Evolutionary conservation across 768 basidiomycete species (phyloP).

Genomic region (Boletus huronensis): DNA sequence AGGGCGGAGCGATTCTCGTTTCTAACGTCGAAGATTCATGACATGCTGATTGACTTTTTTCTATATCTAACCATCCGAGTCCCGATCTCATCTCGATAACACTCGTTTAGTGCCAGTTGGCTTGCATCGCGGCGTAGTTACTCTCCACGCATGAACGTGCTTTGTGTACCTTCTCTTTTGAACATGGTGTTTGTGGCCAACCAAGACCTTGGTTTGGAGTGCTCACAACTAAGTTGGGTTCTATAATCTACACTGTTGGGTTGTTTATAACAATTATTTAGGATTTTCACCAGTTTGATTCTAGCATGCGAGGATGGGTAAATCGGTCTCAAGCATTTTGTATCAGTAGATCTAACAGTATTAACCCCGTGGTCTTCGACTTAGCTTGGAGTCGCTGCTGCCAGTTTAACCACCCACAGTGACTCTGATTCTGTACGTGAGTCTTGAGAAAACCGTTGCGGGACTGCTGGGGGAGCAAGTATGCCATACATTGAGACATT

Average conservation of each 20-base stretch:
- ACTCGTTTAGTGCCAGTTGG: neutral
- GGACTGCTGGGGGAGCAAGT: no score
- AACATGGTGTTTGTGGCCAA: neutral
- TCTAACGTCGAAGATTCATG: neutral
- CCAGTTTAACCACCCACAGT: neutral
- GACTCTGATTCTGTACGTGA: no score
- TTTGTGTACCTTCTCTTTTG: neutral
- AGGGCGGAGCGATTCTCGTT: neutral
- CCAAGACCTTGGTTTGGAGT: neutral
- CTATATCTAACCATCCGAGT: neutral
- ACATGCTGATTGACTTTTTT: neutral
- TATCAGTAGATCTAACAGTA: neutral
- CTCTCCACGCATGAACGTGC: neutral
- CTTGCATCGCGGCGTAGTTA: neutral
- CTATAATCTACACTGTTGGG: no score
- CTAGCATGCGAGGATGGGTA: no score
- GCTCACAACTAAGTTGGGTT: neutral
- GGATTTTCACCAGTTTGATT: no score
- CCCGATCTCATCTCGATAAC: neutral
- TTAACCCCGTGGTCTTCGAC: neutral
- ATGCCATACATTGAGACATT: no score
- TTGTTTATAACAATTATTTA: neutral
- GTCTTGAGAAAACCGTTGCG: no score
- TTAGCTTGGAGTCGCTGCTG: neutral
- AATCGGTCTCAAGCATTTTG: neutral